phyloP scores from a whole-genome alignment of 495 filamentous ascomycete species.

The Penicillium macrosclerotiorum region DNA sequence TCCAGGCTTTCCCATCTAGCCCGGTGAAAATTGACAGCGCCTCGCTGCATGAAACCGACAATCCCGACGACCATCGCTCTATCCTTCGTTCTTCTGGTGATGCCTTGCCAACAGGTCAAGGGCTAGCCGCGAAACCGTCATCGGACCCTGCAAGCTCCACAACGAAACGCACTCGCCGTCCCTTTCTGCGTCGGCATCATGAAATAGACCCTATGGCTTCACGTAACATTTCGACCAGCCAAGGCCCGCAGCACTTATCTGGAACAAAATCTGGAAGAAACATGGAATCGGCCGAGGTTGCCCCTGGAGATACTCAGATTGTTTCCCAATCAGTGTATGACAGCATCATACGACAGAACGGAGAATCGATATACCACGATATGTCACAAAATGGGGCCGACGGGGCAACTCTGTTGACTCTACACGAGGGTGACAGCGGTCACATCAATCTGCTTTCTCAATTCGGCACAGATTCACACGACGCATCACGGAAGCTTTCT shows the following conservation, averaged over 20 bases:
- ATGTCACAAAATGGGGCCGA: slow-evolving; percentile 22
- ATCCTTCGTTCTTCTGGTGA: slow-evolving; percentile 10
- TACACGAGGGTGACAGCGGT: slow-evolving; percentile 46
- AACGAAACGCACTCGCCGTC: background rate
- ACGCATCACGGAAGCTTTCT: slow-evolving; percentile 21
- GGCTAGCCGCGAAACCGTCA: slow-evolving; percentile 4
- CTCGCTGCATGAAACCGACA: slow-evolving; percentile 1
- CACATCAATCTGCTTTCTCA: slow-evolving; percentile 49
- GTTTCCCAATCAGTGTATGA: slow-evolving; percentile 54
- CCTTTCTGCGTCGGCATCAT: slow-evolving; percentile 13
- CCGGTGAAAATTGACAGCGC: slow-evolving; percentile 10
- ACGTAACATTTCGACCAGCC: slow-evolving; percentile 4
- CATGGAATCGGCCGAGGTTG: slow-evolving; percentile 34
- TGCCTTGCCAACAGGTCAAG: background rate
- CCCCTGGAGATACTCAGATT: slow-evolving; percentile 51
- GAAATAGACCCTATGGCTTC: slow-evolving; percentile 11
- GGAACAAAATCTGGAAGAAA: slow-evolving; percentile 18
- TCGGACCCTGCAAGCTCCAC: slow-evolving; percentile 4
- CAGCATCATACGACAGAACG: slow-evolving; percentile 39
- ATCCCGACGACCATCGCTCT: background rate
- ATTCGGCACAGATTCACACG: slow-evolving; percentile 30
- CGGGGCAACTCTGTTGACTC: slow-evolving; percentile 36
- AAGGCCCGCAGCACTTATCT: background rate
- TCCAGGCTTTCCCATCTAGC: slow-evolving; percentile 19
- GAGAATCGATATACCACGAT: slow-evolving; percentile 26